Conservation (phyloP, 2,329 filamentous ascomycete species). For the Knufia fluminis region DNA sequence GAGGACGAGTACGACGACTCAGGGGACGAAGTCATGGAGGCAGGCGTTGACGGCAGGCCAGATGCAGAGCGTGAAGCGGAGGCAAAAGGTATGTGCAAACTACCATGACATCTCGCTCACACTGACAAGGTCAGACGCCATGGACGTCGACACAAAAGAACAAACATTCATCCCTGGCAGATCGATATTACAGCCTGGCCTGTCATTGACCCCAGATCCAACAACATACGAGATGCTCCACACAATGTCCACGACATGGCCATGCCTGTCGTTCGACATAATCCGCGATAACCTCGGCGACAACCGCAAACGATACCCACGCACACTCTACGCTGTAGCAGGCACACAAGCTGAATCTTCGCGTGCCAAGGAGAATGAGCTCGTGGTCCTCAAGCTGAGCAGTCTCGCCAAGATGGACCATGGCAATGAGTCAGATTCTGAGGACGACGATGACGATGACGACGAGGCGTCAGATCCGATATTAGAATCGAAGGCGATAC, state of each 20-base stretch:
- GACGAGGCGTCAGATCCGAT: slow-evolving; percentile 66
- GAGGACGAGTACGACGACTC: slow-evolving; percentile 96
- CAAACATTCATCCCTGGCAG: slow-evolving; percentile 93
- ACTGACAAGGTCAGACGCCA: slow-evolving; percentile 49
- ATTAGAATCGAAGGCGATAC: slow-evolving; percentile 83
- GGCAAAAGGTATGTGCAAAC: slow-evolving; percentile 40
- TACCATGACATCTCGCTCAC: slow-evolving; percentile 10
- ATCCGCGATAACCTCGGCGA: slow-evolving; percentile 78
- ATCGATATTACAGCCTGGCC: slow-evolving; percentile 80
- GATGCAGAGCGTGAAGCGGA: slow-evolving; percentile 89
- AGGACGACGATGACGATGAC: slow-evolving; percentile 63
- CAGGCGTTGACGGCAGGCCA: slow-evolving; percentile 83
- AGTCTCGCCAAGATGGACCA: slow-evolving; percentile 80
- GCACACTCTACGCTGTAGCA: slow-evolving; percentile 87
- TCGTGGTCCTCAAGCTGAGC: slow-evolving; percentile 95
- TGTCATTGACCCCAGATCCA: slow-evolving; percentile 81
- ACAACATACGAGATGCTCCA: slow-evolving; percentile 98
- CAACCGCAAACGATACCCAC: slow-evolving; percentile 84
- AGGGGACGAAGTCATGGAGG: slow-evolving; percentile 85
- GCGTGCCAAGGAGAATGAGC: slow-evolving; percentile 74
- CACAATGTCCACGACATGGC: slow-evolving; percentile 88
- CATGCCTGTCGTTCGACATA: slow-evolving; percentile 92
- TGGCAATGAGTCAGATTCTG: slow-evolving; percentile 57
- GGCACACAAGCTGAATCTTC: slow-evolving; percentile 81
- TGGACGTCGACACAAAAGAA: slow-evolving; percentile 74